phyloP scores from a whole-genome alignment of 352 stramenopile species.

The Phytophthora tentaculata region DNA sequence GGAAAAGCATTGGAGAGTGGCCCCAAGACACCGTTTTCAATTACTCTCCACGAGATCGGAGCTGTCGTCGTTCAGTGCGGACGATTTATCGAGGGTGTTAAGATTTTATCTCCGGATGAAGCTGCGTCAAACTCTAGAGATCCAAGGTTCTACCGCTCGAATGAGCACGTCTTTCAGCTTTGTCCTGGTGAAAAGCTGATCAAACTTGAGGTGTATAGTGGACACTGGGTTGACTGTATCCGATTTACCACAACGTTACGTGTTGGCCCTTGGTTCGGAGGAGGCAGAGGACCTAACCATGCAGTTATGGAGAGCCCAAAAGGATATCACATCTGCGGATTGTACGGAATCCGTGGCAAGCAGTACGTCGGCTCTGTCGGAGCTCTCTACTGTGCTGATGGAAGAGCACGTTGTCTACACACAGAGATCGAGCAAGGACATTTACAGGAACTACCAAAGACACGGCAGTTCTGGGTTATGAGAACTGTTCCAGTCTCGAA shows the following conservation, averaged over 20 bases:
- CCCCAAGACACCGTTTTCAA: constrained; percentile 33
- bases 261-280: constrained; percentile 57
- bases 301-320: constrained; percentile 36
- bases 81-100: constrained; percentile 45
- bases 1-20: constrained; percentile 40
- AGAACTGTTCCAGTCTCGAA: constrained; percentile 18
- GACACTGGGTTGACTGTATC: constrained; percentile 61
- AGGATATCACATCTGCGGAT: constrained; percentile 41
- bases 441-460: not conserved
- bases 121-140: constrained; percentile 16
- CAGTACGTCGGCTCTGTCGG: constrained; percentile 49
- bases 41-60: constrained; percentile 12
- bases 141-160: constrained; percentile 31
- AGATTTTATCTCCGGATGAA: constrained; percentile 37
- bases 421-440: not conserved
- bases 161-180: constrained; percentile 63
- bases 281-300: constrained; percentile 32
- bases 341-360: constrained; percentile 46
- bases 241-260: constrained; percentile 55
- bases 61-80: constrained; percentile 47
- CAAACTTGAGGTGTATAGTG: constrained; percentile 51
- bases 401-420: not conserved
- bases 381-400: constrained; percentile 34
- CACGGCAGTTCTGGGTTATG: constrained; percentile 28
- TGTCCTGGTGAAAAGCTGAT: constrained; percentile 42